Conservation (phyloP, 1,139 yeast genomes). For the Debaryomyces robertsiae region DNA sequence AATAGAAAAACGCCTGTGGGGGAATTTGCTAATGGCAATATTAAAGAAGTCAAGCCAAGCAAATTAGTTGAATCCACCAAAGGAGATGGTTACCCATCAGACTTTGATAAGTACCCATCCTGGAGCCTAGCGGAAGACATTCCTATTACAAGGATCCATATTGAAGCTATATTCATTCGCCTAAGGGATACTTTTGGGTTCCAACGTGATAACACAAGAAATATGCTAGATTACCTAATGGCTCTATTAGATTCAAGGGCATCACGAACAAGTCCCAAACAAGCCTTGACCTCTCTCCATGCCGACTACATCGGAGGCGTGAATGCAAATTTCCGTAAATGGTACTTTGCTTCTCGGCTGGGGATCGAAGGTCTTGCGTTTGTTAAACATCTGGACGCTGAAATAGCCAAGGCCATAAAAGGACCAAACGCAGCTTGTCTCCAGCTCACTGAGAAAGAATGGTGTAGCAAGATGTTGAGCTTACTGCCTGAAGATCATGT, state of each 20-base stretch:
- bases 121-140: conserved; percentile 49
- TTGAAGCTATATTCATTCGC: conserved; percentile 57
- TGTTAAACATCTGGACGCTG: conserved; percentile 49
- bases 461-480: conserved; percentile 63
- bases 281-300: conserved; percentile 62
- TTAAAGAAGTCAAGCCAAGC: conserved; percentile 41
- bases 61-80: conserved; percentile 15
- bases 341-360: conserved; percentile 95
- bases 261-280: conserved; percentile 57
- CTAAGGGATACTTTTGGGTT: conserved; percentile 65
- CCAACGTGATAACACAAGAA: conserved; percentile 61
- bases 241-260: conserved; percentile 68
- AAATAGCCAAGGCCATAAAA: conserved; percentile 33
- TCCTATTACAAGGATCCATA: conserved; percentile 62
- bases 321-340: conserved; percentile 85
- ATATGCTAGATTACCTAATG: conserved; percentile 67
- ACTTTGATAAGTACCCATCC: conserved; percentile 58
- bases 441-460: conserved; percentile 80
- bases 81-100: too few species aligned
- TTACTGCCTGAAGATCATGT: conserved; percentile 57
- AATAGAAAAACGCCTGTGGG: conserved; percentile 26
- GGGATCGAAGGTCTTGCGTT: conserved; percentile 84
- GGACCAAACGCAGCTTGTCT: conserved; percentile 48
- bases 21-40: conserved; percentile 42
- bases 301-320: conserved; percentile 88